A percentile compares a stretch with the other conserved stretches of the same genome.
Conservation (phyloP, 805 yeast species). For the Kuraishia borneana region DNA sequence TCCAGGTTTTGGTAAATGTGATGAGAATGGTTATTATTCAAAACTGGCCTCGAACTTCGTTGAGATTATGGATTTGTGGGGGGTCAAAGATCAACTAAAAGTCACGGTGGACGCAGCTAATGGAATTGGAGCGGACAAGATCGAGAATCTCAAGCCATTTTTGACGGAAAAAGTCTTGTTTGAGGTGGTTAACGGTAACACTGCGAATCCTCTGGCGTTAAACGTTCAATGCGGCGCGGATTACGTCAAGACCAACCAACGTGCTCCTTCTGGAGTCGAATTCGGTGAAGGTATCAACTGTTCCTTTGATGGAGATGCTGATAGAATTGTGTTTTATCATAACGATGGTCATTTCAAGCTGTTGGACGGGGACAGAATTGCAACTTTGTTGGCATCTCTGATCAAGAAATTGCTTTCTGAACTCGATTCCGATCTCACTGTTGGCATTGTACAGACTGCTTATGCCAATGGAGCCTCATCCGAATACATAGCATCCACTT, state of each 20-base stretch:
- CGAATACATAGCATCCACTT: constrained; percentile 43
- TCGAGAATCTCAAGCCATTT: constrained; percentile 27
- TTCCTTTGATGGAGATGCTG: constrained; percentile 97
- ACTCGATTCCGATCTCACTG: constrained; percentile 24
- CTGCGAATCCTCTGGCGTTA: constrained; percentile 40
- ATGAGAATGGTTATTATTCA: constrained; percentile 58
- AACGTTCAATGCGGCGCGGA: constrained; percentile 92
- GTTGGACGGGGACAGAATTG: constrained; percentile 89
- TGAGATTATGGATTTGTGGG: constrained; percentile 23
- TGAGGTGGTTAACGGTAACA: constrained; percentile 40
- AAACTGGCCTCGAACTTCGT: constrained; percentile 48
- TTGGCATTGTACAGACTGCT: constrained; percentile 94
- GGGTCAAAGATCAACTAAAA: constrained; percentile 17
- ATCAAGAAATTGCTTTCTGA: constrained; percentile 36
- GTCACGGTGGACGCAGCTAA: constrained; percentile 85
- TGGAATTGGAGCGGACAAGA: constrained; percentile 90
- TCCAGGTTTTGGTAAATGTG: constrained; percentile 42
- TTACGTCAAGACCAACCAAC: constrained; percentile 83
- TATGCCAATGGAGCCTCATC: constrained; percentile 95
- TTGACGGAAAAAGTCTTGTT: constrained; percentile 29
- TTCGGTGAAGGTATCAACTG: constrained; percentile 45
- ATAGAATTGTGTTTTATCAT: constrained; percentile 79
- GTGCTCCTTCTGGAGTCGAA: constrained; percentile 50
- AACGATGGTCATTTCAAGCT: constrained; percentile 34
- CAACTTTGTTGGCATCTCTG: constrained; percentile 71